phyloP scores from a whole-genome alignment of 257 asterid genomes.

The Nicotiana paniculata region DNA sequence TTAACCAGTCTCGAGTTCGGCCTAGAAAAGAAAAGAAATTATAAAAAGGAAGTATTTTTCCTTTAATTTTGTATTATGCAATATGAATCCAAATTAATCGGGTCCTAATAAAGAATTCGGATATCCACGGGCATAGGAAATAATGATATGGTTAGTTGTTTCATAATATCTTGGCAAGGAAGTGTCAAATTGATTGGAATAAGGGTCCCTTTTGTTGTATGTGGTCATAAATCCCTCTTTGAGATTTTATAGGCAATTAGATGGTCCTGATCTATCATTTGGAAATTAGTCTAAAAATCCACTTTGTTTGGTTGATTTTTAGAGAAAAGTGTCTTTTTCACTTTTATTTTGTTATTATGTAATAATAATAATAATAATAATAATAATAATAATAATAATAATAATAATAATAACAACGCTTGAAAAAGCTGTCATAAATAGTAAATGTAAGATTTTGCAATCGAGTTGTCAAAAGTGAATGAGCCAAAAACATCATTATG shows the following conservation, averaged over 20 bases:
- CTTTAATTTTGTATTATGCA: too few relatives aligned
- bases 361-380: neutral
- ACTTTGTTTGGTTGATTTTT: neutral
- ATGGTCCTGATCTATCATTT: neutral
- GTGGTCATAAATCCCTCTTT: neutral
- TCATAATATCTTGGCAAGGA: neutral
- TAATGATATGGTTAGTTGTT: too few relatives aligned
- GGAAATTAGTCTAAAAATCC: conserved; percentile 3
- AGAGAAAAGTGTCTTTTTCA: neutral
- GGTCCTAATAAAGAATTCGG: too few relatives aligned
- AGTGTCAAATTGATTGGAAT: neutral
- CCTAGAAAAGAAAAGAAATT: too few relatives aligned
- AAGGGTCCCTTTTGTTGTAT: neutral
- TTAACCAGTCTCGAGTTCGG: too few relatives aligned
- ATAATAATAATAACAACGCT: neutral
- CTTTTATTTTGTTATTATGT: neutral
- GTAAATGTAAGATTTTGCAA: neutral
- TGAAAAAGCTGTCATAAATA: neutral
- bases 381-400: too few relatives aligned
- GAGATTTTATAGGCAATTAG: neutral
- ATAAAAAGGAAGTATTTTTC: too few relatives aligned
- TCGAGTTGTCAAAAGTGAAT: neutral
- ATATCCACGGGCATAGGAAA: too few relatives aligned
- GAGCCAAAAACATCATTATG: conserved; percentile 2
- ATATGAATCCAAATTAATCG: too few relatives aligned